These are phyloP conservation scores for Pachysandra terminalis DNA, from an alignment of 164 flowering plant species.

Conservation along the genomic window DNA sequence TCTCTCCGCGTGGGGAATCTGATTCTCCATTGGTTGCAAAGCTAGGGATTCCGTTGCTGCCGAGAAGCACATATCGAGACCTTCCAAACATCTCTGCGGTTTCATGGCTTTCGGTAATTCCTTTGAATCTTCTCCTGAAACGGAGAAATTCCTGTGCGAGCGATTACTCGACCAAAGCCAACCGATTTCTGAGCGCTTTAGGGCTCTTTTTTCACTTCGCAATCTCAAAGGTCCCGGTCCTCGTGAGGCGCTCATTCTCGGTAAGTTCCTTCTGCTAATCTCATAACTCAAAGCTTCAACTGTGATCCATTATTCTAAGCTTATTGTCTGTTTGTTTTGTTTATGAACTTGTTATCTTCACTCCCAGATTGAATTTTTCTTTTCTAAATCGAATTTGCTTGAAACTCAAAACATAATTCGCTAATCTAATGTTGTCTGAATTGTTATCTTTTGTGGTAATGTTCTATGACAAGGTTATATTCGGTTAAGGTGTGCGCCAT, in stretches of 20 bases:
- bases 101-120: conserved; percentile 9
- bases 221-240: conserved; percentile 76
- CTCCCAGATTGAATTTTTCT: neutral
- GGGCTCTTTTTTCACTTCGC: conserved; percentile 94
- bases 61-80: too few relatives aligned
- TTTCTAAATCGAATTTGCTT: neutral
- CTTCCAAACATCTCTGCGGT: neutral
- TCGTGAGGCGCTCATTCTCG: conserved; percentile 70
- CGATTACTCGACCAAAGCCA: conserved; percentile 50
- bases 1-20: neutral
- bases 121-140: conserved; percentile 42
- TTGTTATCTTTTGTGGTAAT: too few relatives aligned
- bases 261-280: conserved; percentile 22
- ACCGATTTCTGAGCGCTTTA: conserved; percentile 86
- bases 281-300: neutral
- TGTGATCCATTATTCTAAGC: neutral
- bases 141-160: conserved; percentile 74
- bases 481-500: too few relatives aligned
- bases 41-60: too few relatives aligned
- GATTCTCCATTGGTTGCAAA: too few relatives aligned
- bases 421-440: too few relatives aligned
- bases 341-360: neutral
- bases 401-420: neutral
- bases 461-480: too few relatives aligned
- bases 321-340: neutral